Evolutionary conservation across 2,329 filamentous ascomycete genomes (phyloP).

Genomic region (Talaromyces sp.): DNA sequence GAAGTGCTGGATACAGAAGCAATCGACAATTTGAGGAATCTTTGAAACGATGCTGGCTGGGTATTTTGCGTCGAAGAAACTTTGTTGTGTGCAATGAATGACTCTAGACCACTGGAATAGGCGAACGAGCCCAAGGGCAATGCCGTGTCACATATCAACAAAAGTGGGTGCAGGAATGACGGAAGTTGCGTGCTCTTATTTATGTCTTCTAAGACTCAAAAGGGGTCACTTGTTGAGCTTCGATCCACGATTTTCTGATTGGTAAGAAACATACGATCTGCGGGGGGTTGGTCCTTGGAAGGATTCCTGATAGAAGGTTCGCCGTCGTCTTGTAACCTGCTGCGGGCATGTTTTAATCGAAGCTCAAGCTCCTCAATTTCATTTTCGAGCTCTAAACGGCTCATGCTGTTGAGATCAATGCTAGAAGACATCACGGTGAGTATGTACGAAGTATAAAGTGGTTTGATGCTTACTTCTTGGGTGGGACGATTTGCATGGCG

Average conservation of each 20-base stretch:
- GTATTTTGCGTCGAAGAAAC: constrained; percentile 26
- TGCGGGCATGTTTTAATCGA: constrained; percentile 42
- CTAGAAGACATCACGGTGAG: neutral
- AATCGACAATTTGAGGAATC: constrained; percentile 54
- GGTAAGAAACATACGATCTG: constrained; percentile 9
- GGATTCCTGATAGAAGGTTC: constrained; percentile 2
- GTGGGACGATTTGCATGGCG: neutral
- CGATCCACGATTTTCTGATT: neutral
- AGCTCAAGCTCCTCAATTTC: constrained; percentile 45
- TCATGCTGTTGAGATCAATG: constrained; percentile 5
- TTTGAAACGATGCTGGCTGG: constrained; percentile 43
- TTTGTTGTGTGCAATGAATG: constrained; percentile 56
- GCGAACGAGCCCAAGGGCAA: constrained; percentile 61
- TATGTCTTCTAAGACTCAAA: neutral
- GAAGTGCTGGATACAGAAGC: constrained; percentile 54
- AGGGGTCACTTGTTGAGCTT: neutral
- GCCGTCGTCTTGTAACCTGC: constrained; percentile 29
- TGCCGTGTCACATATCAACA: constrained; percentile 60
- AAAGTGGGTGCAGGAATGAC: constrained; percentile 46
- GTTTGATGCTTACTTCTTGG: neutral
- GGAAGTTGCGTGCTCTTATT: neutral
- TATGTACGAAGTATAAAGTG: neutral
- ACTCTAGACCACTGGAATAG: constrained; percentile 61
- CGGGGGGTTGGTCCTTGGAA: constrained; percentile 3
- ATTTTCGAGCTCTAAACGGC: constrained; percentile 21